Conservation (phyloP, 306 rosid genomes). For the Vicia faba region DNA sequence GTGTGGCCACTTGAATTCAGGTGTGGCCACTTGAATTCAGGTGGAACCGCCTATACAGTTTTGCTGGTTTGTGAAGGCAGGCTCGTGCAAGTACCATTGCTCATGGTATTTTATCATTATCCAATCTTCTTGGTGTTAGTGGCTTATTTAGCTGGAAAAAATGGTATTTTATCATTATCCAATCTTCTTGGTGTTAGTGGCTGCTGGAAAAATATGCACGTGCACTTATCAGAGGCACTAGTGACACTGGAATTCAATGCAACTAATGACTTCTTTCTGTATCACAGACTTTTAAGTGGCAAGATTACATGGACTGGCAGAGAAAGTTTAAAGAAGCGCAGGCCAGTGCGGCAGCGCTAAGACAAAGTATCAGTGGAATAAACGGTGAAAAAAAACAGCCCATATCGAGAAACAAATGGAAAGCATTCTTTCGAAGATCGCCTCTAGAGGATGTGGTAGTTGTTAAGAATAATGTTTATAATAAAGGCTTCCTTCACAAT, state of each 20-base stretch:
- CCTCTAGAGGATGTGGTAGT: conserved; percentile 57
- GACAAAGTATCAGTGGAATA: conserved; percentile 58
- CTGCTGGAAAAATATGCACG: conserved; percentile 8
- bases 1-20: not conserved
- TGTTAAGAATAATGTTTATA: conserved; percentile 67
- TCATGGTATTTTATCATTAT: conserved; percentile 13
- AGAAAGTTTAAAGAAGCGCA: conserved; percentile 71
- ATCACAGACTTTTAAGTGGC: conserved; percentile 89
- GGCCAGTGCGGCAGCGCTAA: conserved; percentile 69
- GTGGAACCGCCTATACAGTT: too few relatives aligned
- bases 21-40: not conserved
- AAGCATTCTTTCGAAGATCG: conserved; percentile 64
- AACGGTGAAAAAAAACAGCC: conserved; percentile 52
- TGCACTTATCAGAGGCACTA: not conserved
- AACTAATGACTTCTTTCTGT: conserved; percentile 35
- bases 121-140: not conserved
- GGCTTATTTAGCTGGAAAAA: conserved; percentile 13
- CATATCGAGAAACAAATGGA: conserved; percentile 75
- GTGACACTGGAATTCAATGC: conserved; percentile 32
- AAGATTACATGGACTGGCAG: conserved; percentile 73
- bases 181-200: not conserved
- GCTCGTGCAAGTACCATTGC: conserved; percentile 4
- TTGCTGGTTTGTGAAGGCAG: conserved; percentile 29
- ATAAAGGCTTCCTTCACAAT: conserved; percentile 70
- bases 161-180: conserved; percentile 10